phyloP scores from a whole-genome alignment of 257 asterid species.

The Nyctanthes arbortristis region DNA sequence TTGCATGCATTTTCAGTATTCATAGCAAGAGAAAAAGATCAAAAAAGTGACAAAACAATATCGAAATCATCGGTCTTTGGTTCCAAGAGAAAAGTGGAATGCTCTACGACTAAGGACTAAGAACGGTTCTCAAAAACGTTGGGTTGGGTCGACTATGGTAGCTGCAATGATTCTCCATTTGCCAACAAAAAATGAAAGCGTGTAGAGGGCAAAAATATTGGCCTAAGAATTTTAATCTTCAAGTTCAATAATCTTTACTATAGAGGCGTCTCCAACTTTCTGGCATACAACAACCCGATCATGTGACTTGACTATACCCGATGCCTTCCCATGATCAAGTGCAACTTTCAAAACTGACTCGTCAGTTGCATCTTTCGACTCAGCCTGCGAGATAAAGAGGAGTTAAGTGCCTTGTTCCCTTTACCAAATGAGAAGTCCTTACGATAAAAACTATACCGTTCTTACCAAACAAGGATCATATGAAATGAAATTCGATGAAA shows the following conservation, averaged over 20 bases:
- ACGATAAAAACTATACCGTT: background rate
- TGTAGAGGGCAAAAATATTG: background rate
- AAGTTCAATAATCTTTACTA: conserved; percentile 92
- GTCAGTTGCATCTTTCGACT: conserved; percentile 72
- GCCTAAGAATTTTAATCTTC: conserved; percentile 48
- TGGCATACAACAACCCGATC: conserved; percentile 94
- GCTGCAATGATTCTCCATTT: background rate
- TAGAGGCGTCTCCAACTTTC: conserved; percentile 93
- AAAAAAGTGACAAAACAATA: no score
- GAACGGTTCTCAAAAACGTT: background rate
- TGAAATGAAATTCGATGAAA: background rate
- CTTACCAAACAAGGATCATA: background rate
- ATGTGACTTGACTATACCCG: conserved; percentile 82
- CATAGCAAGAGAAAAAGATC: no score
- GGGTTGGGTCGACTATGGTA: no score
- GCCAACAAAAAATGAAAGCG: background rate
- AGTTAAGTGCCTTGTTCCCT: background rate
- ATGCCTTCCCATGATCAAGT: conserved; percentile 86
- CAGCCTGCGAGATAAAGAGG: conserved; percentile 49
- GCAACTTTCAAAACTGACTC: conserved; percentile 88
- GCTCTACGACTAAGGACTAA: background rate
- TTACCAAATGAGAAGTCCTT: background rate
- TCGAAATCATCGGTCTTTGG: no score
- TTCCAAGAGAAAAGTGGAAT: no score
- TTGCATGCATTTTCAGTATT: no score